Base-by-base conservation (phyloP, 2,329 filamentous ascomycete species). In the Trichoderma sp. region DNA sequence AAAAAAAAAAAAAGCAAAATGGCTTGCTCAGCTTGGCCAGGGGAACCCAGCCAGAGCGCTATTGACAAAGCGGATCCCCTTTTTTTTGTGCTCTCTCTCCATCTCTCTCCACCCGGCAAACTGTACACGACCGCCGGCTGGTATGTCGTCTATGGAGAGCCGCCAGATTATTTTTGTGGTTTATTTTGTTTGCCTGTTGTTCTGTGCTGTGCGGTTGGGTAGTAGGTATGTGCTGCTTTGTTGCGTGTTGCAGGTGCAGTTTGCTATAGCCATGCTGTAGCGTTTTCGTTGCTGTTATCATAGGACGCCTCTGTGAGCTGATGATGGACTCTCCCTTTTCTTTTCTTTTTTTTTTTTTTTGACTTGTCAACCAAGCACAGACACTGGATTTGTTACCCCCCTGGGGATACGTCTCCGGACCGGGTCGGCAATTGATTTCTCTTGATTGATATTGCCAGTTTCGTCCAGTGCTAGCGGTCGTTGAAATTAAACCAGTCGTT, bases 61-160 rank as follows among this genome's bases (percentile, higher is more conserved):
- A 67, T 67, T 37, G 64, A 61, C 57, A 67, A 54, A 54, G 48
- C 64, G 57, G 64, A 54, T 53, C 64, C 64, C 22, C 45, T 39
- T 42, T 22, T n/a, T n/a, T n/a, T n/a, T n/a, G n/a, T n/a, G n/a
- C n/a, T n/a, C n/a, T n/a, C n/a, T 57, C 15, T 27, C 10, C 17
- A 34, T 50, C 13, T 61, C 58, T 29, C 19, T 50, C 58, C 29
- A 35, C 42, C 19, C 19, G 58, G 45, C n/a, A 50, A 19, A 54
- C 61, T 12, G 45, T 17, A 22, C 29, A 39, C 34, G n/a, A 22
- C 19, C n/a, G n/a, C n/a, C n/a, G n/a, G n/a, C n/a, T n/a, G 19
- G 13, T 54, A 29, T 15, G 34, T 22, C 8, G 27, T 27, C 6
- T 6, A 19, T 17, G 45, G 45, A 37, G 22, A 63, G 37, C 42